Evolutionary conservation across 257 asterid genomes (phyloP).

Genomic region (Handroanthus guayacan): DNA sequence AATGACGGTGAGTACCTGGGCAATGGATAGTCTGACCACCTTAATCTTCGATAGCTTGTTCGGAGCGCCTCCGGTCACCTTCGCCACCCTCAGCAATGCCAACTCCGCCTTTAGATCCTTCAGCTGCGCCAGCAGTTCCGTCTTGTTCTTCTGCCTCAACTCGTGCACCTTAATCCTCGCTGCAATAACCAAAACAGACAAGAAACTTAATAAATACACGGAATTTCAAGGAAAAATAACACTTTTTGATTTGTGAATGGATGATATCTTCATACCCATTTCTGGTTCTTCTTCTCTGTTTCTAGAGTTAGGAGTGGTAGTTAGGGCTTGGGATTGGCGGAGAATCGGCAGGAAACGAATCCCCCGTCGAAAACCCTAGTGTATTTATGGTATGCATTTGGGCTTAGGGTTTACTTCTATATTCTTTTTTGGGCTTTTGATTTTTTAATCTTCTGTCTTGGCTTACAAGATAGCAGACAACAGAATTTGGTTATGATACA

Average conservation of each 20-base stretch:
- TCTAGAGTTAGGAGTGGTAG: neutral
- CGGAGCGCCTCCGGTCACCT: constrained; percentile 64
- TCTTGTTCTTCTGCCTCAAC: constrained; percentile 63
- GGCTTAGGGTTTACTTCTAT: constrained; percentile 12
- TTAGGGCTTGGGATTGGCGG: constrained; percentile 18
- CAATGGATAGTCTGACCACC: constrained; percentile 71
- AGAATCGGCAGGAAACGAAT: neutral
- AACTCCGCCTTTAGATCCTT: constrained; percentile 82
- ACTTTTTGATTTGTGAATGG: neutral
- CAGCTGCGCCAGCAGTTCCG: constrained; percentile 68
- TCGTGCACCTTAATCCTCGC: constrained; percentile 85
- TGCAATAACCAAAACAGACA: constrained; percentile 23
- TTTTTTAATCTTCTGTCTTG: neutral
- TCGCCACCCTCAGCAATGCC: constrained; percentile 74
- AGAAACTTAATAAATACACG: neutral
- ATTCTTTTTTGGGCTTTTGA: neutral
- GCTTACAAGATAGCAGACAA: neutral
- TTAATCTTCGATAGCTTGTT: constrained; percentile 67
- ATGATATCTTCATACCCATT: constrained; percentile 44
- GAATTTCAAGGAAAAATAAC: no score
- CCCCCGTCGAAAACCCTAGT: constrained; percentile 9
- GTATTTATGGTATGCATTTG: neutral
- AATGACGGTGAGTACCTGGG: constrained; percentile 79
- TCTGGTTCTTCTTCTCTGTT: constrained; percentile 17
- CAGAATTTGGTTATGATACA: no score